Percentiles rank a stretch among this genome's conserved stretches.
These are phyloP conservation scores for Passiflora organensis DNA, from an alignment of 345 rosid genomes.

Conservation along the genomic window DNA sequence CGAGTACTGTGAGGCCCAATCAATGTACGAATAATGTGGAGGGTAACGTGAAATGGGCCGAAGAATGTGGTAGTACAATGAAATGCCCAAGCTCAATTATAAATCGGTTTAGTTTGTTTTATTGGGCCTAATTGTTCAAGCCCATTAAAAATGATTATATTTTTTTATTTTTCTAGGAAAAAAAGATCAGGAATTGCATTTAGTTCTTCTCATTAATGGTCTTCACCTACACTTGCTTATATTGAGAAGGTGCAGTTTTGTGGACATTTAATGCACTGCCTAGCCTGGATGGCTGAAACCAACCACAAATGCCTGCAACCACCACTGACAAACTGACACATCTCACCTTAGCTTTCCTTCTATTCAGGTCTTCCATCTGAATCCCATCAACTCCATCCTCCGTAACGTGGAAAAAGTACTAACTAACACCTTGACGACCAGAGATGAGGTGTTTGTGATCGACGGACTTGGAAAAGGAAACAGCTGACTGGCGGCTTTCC, in stretches of 20 bases:
- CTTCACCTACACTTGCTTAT: slow-evolving; percentile 40
- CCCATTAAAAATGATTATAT: slow-evolving; percentile 5
- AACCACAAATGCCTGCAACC: slow-evolving; percentile 19
- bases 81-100: no score
- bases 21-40: no score
- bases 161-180: slow-evolving; percentile 29
- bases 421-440: neutral
- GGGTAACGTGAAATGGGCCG: no score
- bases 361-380: neutral
- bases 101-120: no score
- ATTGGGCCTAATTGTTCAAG: no score
- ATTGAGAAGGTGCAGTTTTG: slow-evolving; percentile 35
- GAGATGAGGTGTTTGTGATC: neutral
- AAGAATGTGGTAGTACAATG: no score
- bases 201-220: slow-evolving; percentile 53
- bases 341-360: neutral
- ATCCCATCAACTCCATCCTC: neutral
- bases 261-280: slow-evolving; percentile 38
- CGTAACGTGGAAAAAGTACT: neutral
- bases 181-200: slow-evolving; percentile 42
- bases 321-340: slow-evolving; percentile 16
- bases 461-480: neutral
- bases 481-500: neutral
- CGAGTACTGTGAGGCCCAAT: no score
- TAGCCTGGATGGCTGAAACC: no score